These are phyloP conservation scores for Venturia carpophila DNA, from an alignment of 2,329 filamentous ascomycete genomes.

Conservation along the genomic window DNA sequence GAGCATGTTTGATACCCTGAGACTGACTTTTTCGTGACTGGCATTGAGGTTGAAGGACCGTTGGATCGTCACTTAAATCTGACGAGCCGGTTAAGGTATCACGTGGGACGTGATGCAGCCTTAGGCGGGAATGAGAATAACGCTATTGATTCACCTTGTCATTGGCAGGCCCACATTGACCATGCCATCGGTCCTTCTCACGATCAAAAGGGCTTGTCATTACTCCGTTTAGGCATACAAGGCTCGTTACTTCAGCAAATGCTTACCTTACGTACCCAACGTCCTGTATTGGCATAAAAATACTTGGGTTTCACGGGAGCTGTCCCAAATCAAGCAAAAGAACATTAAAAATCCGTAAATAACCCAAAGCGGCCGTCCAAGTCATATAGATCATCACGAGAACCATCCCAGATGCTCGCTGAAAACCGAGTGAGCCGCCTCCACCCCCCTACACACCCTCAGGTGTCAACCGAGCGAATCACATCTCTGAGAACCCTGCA, in stretches of 20 bases:
- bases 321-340: neutral
- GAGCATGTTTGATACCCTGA: neutral
- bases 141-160: neutral
- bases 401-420: neutral
- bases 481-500: constrained; percentile 1
- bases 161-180: too few species aligned
- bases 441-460: neutral
- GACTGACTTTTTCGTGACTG: neutral
- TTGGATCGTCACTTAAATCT: neutral
- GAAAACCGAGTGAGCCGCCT: neutral
- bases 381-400: constrained; percentile 2
- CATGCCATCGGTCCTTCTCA: too few species aligned
- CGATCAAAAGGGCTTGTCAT: too few species aligned
- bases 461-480: constrained; percentile 10
- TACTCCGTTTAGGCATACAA: neutral
- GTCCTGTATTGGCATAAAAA: neutral
- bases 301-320: neutral
- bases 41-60: neutral
- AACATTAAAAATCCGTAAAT: constrained; percentile 7
- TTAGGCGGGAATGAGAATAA: neutral
- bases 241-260: neutral
- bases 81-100: too few species aligned
- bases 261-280: neutral
- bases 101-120: neutral
- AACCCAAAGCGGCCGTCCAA: constrained; percentile 10